These are phyloP conservation scores for Hippophae rhamnoides DNA, from an alignment of 306 rosid species.

Conservation along the genomic window DNA sequence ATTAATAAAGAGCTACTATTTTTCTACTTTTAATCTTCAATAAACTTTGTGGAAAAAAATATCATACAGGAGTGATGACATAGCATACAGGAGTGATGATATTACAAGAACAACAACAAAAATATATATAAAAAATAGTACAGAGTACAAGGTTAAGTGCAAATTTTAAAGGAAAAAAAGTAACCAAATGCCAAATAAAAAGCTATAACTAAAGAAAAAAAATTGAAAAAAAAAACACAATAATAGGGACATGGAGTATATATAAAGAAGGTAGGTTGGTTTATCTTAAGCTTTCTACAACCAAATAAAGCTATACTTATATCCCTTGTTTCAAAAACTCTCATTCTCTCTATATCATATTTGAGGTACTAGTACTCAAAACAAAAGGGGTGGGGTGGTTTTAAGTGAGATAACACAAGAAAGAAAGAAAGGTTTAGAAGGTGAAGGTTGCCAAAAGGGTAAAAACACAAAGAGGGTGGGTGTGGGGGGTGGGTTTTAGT, in stretches of 20 bases:
- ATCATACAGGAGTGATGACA: background rate
- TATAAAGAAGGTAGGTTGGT: slow-evolving; percentile 48
- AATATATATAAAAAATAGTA: background rate
- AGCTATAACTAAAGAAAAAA: slow-evolving; percentile 22
- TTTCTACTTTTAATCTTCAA: slow-evolving; percentile 6
- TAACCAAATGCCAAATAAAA: slow-evolving; percentile 20
- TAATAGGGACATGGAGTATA: slow-evolving; percentile 24
- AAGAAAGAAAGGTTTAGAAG: slow-evolving; percentile 11
- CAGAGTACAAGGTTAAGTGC: slow-evolving; percentile 20
- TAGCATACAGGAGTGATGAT: background rate
- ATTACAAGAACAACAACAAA: slow-evolving; percentile 5
- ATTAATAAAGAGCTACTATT: slow-evolving; percentile 10
- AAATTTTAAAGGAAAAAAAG: slow-evolving; percentile 18
- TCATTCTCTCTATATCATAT: background rate
- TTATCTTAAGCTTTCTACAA: slow-evolving; percentile 3
- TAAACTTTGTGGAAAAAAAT: background rate
- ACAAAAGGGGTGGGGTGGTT: slow-evolving; percentile 24
- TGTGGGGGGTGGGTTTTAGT: slow-evolving; percentile 40
- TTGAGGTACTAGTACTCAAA: background rate
- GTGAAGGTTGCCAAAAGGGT: slow-evolving; percentile 8
- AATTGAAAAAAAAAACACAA: slow-evolving; percentile 3
- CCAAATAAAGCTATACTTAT: slow-evolving; percentile 1
- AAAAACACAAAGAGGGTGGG: slow-evolving; percentile 25
- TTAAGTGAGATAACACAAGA: slow-evolving; percentile 12
- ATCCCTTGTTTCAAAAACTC: slow-evolving; percentile 1